Evolutionary conservation across 164 flowering plant species (phyloP).

Genomic region (Amborella trichopoda): DNA sequence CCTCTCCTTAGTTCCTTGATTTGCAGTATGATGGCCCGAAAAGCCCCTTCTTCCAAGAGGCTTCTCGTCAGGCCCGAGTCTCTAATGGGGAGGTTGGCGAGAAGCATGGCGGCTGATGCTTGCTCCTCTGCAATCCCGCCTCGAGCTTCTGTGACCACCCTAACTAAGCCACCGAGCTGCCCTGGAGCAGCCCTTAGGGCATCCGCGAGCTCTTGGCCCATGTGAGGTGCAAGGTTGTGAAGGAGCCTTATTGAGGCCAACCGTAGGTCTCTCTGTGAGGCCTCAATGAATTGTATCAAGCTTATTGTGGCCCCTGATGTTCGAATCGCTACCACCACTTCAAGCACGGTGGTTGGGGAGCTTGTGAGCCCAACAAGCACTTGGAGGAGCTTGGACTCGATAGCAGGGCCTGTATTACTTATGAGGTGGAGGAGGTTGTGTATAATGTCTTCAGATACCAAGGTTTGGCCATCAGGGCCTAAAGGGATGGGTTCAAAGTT

Average conservation of each 20-base stretch:
- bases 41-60: slow-evolving; percentile 69
- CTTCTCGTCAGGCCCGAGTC: slow-evolving; percentile 69
- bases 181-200: slow-evolving; percentile 67
- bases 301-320: slow-evolving; percentile 87
- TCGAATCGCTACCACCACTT: slow-evolving; percentile 74
- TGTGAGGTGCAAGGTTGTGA: slow-evolving; percentile 67
- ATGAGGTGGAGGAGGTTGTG: slow-evolving; percentile 84
- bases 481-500: slow-evolving; percentile 57
- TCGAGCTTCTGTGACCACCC: slow-evolving; percentile 40
- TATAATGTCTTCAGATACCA: slow-evolving; percentile 76
- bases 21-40: slow-evolving; percentile 34
- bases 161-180: slow-evolving; percentile 63
- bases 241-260: slow-evolving; percentile 77
- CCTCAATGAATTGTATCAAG: slow-evolving; percentile 94
- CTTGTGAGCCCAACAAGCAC: slow-evolving; percentile 91
- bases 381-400: slow-evolving; percentile 90
- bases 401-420: slow-evolving; percentile 94
- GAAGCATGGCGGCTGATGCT: slow-evolving; percentile 73
- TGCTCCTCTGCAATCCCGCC: slow-evolving; percentile 77
- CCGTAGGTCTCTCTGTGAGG: slow-evolving; percentile 72
- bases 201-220: slow-evolving; percentile 83
- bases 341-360: slow-evolving; percentile 36
- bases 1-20: slow-evolving; percentile 49
- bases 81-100: slow-evolving; percentile 84
- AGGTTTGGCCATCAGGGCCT: slow-evolving; percentile 64